Evolutionary conservation across 768 basidiomycete genomes (phyloP).

Genomic region (Guyanaporus albipodus): DNA sequence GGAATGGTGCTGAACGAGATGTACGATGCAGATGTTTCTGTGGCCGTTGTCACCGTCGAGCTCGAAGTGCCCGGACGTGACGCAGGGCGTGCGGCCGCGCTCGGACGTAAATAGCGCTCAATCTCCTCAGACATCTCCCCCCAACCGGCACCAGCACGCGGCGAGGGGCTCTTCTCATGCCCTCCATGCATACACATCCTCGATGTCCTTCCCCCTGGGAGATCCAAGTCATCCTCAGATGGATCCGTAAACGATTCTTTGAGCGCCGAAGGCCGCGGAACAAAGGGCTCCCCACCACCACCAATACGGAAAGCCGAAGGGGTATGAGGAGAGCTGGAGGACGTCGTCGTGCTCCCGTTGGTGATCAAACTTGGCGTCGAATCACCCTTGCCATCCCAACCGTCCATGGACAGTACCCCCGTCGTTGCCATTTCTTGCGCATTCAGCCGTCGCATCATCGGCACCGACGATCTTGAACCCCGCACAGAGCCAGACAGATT

Average conservation of each 20-base stretch:
- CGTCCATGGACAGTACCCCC: neutral
- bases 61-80: conserved; percentile 20
- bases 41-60: conserved; percentile 20
- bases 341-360: conserved; percentile 14
- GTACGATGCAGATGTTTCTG: conserved; percentile 21
- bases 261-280: conserved; percentile 18
- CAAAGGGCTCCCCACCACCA: conserved; percentile 7
- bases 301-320: conserved; percentile 4
- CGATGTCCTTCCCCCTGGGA: neutral
- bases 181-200: conserved; percentile 1
- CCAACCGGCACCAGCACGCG: neutral
- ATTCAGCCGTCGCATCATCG: conserved; percentile 20
- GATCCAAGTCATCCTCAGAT: conserved; percentile 18
- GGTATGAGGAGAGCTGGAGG: conserved; percentile 14
- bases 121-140: conserved; percentile 7
- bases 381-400: neutral
- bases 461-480: conserved; percentile 5
- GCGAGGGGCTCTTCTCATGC: conserved; percentile 8
- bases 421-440: conserved; percentile 7
- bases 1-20: conserved; percentile 20
- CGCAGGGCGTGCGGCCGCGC: neutral
- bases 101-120: neutral
- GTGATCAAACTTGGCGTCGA: conserved; percentile 26
- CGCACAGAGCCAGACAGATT: neutral
- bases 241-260: conserved; percentile 18